These are phyloP conservation scores for Trichoderma sp. DNA, from an alignment of 2,329 filamentous ascomycete genomes.

Conservation along the genomic window DNA sequence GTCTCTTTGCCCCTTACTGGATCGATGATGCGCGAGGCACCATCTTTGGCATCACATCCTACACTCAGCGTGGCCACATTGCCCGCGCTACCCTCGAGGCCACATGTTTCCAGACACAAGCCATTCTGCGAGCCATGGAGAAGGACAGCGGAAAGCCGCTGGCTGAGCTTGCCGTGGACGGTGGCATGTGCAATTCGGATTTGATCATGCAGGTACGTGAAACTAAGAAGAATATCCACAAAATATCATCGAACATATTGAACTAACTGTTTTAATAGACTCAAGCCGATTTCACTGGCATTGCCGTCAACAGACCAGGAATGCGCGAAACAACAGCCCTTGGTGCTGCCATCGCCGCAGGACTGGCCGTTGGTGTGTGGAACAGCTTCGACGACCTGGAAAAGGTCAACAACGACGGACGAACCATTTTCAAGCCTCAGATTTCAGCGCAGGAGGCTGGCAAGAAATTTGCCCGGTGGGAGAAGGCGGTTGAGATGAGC, in stretches of 20 bases:
- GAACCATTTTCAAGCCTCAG: conserved; percentile 69
- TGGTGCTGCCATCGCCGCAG: conserved; percentile 80
- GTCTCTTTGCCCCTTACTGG: conserved; percentile 83
- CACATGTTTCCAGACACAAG: conserved; percentile 82
- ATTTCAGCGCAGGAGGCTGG: conserved; percentile 63
- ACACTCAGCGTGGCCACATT: conserved; percentile 76
- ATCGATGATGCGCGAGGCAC: conserved; percentile 82
- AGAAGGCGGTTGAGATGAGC: conserved; percentile 78
- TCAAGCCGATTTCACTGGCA: conserved; percentile 79
- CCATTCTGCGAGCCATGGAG: conserved; percentile 80
- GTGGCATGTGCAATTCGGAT: conserved; percentile 80
- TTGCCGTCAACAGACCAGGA: conserved; percentile 74
- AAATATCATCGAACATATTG: not conserved
- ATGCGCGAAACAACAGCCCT: conserved; percentile 86
- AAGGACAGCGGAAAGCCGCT: conserved; percentile 76
- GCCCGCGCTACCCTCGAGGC: conserved; percentile 80
- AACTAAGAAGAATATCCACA: not conserved
- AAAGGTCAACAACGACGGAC: conserved; percentile 70
- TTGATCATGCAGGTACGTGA: conserved; percentile 70
- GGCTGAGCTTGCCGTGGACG: conserved; percentile 77
- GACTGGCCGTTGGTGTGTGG: conserved; percentile 77
- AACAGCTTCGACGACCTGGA: conserved; percentile 72
- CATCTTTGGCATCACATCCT: conserved; percentile 77
- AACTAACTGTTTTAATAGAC: conserved; percentile 50
- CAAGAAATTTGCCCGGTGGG: conserved; percentile 72